Percentiles rank a stretch among this genome's conserved stretches.
Conservation (phyloP, 805 yeast species). For the Teunomyces stri region DNA sequence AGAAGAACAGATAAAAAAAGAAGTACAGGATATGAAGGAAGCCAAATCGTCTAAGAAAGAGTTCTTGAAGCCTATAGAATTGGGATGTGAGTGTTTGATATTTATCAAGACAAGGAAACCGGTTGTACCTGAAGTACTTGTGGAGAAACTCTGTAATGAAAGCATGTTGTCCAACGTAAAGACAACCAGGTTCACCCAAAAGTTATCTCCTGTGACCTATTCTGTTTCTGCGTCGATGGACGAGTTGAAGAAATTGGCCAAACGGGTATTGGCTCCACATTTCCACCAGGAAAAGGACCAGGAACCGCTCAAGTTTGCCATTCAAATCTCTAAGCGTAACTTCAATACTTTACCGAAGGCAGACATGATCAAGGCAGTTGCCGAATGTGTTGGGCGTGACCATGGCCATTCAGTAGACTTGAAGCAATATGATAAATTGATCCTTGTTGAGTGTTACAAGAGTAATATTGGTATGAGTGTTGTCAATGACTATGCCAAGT, state of each 20-base stretch:
- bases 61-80: slow-evolving; percentile 54
- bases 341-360: slow-evolving; percentile 70
- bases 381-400: slow-evolving; percentile 66
- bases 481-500: slow-evolving; percentile 59
- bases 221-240: slow-evolving; percentile 72
- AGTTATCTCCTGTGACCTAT: slow-evolving; percentile 73
- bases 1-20: slow-evolving; percentile 74
- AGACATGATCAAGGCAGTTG: slow-evolving; percentile 71
- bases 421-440: slow-evolving; percentile 71
- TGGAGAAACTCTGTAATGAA: slow-evolving; percentile 61
- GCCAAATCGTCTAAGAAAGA: slow-evolving; percentile 41
- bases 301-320: slow-evolving; percentile 61
- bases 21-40: slow-evolving; percentile 60
- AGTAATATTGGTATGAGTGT: slow-evolving; percentile 86
- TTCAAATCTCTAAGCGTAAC: slow-evolving; percentile 75
- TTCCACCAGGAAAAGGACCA: slow-evolving; percentile 51
- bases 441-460: slow-evolving; percentile 86
- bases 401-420: slow-evolving; percentile 77
- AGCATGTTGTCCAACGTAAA: slow-evolving; percentile 49
- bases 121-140: slow-evolving; percentile 72
- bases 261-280: slow-evolving; percentile 61
- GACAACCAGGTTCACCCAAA: slow-evolving; percentile 70
- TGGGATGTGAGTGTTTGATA: slow-evolving; percentile 79
- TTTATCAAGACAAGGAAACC: slow-evolving; percentile 82
- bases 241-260: slow-evolving; percentile 61